Evolutionary conservation across 345 rosid species (phyloP), one percentile per base, ranked within the genome.

Genomic region (Rubroshorea leprosula): DNA sequence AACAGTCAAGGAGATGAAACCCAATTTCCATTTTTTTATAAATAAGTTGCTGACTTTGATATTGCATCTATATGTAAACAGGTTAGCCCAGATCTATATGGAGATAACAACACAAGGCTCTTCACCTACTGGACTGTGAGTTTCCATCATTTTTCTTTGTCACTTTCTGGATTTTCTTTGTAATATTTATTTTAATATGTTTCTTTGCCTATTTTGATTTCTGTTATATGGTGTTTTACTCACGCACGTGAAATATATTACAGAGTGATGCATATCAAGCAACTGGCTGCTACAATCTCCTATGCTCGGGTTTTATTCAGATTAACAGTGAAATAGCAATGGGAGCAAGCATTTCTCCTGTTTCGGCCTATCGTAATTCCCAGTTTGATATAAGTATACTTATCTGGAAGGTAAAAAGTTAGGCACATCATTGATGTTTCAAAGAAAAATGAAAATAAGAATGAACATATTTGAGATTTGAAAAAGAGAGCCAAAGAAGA

Each of bases 91-190:
- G 99, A 93, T 87, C 89, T 93, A 1, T 93, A 93, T 68, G 99
- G 99, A 48, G 99, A 93, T 76, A 93, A 93, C 76, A 93, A 93
- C 66, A 93, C 99, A 41, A 85, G 99, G 63, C 95, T 93, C 66
- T 93, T 93, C 87, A 89, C 96, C 50, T 93, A 93, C 77, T 93
- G 99, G 99, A 93, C 99, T 69, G 99, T 93, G 77, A 83, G 84
- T 68, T 54, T 66, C 66, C 21, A 22, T 49, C 23, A 51, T 55
- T 45, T n/a, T 41, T 67, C 38, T 49, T 17, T 26, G 16, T 2
- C 13, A 35, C 0, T 48, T 25, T 10, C 39, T n/a, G n/a, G n/a
- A n/a, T n/a, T n/a, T 22, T 22, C 15, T 1, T 19, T 38, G 45
- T 6, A 8, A 15, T 10, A 53, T 67, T 29, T 15, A 18, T 57